Evolutionary conservation across 2,329 filamentous ascomycete genomes (phyloP).

Genomic region (Colletotrichum phormii): DNA sequence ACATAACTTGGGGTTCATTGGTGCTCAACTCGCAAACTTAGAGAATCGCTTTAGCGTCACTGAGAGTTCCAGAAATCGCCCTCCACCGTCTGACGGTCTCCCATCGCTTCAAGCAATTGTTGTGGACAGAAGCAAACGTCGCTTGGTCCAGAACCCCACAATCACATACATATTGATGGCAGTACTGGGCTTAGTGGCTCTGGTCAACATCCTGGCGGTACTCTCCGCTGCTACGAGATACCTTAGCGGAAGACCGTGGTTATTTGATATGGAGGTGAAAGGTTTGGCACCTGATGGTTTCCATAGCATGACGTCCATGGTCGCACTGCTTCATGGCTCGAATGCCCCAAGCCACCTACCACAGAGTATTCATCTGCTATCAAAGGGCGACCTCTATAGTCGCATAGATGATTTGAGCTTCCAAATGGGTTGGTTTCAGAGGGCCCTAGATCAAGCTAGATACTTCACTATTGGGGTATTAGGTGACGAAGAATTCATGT

Average conservation of each 20-base stretch:
- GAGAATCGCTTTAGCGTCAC: neutral
- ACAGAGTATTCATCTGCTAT: neutral
- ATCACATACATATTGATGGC: neutral
- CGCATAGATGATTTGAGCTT: neutral
- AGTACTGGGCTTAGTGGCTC: neutral
- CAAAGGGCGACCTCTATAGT: neutral
- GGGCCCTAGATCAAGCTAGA: neutral
- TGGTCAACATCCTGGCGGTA: neutral
- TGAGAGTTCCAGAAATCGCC: neutral
- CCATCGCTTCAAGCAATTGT: neutral
- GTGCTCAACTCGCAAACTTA: conserved; percentile 10
- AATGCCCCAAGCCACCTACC: neutral
- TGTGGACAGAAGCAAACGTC: neutral
- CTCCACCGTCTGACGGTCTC: neutral
- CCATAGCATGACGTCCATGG: neutral
- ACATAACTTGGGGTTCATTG: neutral
- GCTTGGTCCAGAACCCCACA: conserved; percentile 11
- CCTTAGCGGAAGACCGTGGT: neutral
- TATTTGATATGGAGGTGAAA: conserved; percentile 8
- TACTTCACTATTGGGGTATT: conserved; percentile 9
- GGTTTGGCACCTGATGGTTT: conserved; percentile 15
- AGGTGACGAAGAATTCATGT: neutral
- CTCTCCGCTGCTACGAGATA: neutral
- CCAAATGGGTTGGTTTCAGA: conserved; percentile 9
- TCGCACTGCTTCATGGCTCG: neutral